Evolutionary conservation across 768 basidiomycete species (phyloP).

Genomic region (Serpula lacrymans): DNA sequence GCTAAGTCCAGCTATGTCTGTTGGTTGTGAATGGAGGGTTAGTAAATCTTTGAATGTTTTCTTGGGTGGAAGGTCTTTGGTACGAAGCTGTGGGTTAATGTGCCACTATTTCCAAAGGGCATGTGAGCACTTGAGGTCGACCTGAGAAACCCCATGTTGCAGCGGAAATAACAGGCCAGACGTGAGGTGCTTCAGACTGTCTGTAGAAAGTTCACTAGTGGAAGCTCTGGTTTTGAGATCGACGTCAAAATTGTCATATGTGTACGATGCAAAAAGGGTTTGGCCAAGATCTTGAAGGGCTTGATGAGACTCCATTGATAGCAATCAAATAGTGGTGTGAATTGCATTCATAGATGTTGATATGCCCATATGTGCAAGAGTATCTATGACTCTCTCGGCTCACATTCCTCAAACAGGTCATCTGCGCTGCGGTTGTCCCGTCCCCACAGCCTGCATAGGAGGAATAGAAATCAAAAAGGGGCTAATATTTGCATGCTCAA

Average conservation of each 20-base stretch:
- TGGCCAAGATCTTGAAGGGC: constrained; percentile 17
- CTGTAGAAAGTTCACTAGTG: constrained; percentile 24
- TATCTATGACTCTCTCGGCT: constrained; percentile 27
- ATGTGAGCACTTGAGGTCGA: constrained; percentile 29
- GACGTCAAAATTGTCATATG: constrained; percentile 45
- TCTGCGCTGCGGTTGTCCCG: constrained; percentile 29
- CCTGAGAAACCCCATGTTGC: constrained; percentile 12
- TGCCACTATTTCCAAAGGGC: constrained; percentile 30
- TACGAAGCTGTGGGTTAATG: no score
- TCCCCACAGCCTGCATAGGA: constrained; percentile 46
- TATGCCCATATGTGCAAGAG: constrained; percentile 27
- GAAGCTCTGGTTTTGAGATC: constrained; percentile 27
- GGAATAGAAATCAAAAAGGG: constrained; percentile 51
- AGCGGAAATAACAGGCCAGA: constrained; percentile 20
- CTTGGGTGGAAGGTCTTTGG: no score
- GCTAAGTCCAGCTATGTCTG: constrained; percentile 13
- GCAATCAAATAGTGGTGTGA: constrained; percentile 16
- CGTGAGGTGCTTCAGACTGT: constrained; percentile 21
- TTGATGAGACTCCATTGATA: constrained; percentile 19
- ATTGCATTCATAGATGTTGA: constrained; percentile 25
- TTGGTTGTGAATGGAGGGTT: constrained; percentile 13
- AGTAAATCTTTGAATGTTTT: constrained; percentile 6
- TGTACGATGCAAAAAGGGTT: constrained; percentile 23
- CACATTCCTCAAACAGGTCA: constrained; percentile 48
- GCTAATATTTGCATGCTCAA: constrained; percentile 26